Base-by-base conservation (phyloP, 345 rosid genomes). In the Eucalyptus sp. region DNA sequence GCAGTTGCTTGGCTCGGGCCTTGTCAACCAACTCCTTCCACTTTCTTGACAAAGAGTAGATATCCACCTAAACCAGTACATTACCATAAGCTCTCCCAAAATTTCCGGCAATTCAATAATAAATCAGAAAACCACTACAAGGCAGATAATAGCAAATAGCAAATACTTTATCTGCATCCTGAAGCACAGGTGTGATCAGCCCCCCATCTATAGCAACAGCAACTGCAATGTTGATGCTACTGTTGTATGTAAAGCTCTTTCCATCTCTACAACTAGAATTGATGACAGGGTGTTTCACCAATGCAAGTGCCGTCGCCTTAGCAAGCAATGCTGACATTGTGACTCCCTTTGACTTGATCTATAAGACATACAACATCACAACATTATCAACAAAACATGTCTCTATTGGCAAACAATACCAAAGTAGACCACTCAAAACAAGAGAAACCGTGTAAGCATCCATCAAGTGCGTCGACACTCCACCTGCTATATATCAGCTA, bases 141-240 rank as follows among this genome's bases (percentile, higher is more conserved):
- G 44, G 76, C 46, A 86, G 31, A 46, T 83, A 85, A 90, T 86
- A 24, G 58, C 27, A 24, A 46, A 60, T 33, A 83, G 90, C 76
- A 51, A 89, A 50, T 88, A 97, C 99, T 98, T 98, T 95, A 90
- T 98, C 96, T n/a, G 98, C 99, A 90, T 96, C 98, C 91, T 95
- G 96, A 92, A 98, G 99, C 88, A 98, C 99, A 3, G 99, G 99
- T 27, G 99, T 98, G 89, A 97, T 95, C 91, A 98, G 88, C 87
- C 99, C 99, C 44, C 98, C 99, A 88, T 97, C 98, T 5, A 96
- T 93, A 86, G 99, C 99, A 89, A 98, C 99, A 90, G 99, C 99
- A 86, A 98, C 99, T 50, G 98, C 99, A 89, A 98, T 92, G 91
- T 97, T 98, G 91, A 98, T 94, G 91, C 93, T 95, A 88, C 96